Evolutionary conservation across 75 land plant species (phyloP).

Genomic region (Pinus taeda): DNA sequence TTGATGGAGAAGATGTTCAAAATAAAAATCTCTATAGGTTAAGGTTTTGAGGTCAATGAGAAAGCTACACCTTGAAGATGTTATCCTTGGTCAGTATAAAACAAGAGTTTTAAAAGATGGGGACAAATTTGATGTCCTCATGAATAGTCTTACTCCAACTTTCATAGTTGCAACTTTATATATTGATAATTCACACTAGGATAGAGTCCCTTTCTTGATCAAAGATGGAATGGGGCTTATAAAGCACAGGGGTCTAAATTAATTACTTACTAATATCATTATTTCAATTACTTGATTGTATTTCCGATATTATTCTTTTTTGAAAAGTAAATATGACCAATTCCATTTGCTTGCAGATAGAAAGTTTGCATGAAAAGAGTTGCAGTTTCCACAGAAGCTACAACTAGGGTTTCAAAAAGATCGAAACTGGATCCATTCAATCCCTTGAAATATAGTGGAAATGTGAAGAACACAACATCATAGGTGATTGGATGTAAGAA

Average conservation of each 20-base stretch:
- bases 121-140: conserved; percentile 29
- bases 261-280: too few species aligned
- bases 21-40: conserved; percentile 82
- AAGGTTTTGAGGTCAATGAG: conserved; percentile 83
- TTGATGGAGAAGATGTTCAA: conserved; percentile 87
- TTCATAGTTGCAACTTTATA: conserved; percentile 73
- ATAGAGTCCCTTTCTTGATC: conserved; percentile 85
- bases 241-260: conserved; percentile 36
- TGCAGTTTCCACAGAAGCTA: too few species aligned
- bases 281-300: too few species aligned
- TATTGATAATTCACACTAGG: conserved; percentile 94
- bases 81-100: conserved; percentile 81
- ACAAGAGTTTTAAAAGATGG: conserved; percentile 29
- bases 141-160: conserved; percentile 65
- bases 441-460: too few species aligned
- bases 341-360: too few species aligned
- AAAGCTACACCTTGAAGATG: conserved; percentile 41
- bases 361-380: too few species aligned
- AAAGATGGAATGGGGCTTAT: conserved; percentile 76
- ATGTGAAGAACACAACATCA: too few species aligned
- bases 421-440: too few species aligned
- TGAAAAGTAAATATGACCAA: too few species aligned
- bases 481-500: too few species aligned
- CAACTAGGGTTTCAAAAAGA: too few species aligned
- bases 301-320: too few species aligned